A percentile compares a stretch with the other conserved stretches of the same genome.
Evolutionary conservation across 306 rosid genomes (phyloP).

Genomic region (Sophora flavescens): DNA sequence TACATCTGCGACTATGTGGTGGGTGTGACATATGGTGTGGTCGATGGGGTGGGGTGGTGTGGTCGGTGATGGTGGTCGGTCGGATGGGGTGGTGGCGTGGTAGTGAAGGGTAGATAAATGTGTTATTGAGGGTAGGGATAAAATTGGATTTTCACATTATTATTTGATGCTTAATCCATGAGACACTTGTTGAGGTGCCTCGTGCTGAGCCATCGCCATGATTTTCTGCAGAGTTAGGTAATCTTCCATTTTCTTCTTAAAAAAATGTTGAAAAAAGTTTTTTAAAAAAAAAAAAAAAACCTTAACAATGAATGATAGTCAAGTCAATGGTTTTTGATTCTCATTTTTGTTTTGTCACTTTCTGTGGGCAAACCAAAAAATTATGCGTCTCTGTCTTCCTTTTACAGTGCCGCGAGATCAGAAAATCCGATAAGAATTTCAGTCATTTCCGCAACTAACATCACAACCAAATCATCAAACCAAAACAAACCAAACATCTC

Average conservation of each 20-base stretch:
- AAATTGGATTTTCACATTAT: too few relatives aligned
- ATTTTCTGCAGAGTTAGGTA: not conserved
- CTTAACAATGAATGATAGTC: not conserved
- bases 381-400: not conserved
- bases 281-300: too few relatives aligned
- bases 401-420: not conserved
- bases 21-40: too few relatives aligned
- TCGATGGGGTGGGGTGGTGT: too few relatives aligned
- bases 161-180: too few relatives aligned
- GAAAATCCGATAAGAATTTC: not conserved
- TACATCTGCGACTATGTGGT: too few relatives aligned
- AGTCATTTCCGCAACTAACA: not conserved
- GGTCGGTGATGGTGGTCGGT: too few relatives aligned
- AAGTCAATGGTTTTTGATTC: conserved; percentile 37
- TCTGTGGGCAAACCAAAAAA: conserved; percentile 18
- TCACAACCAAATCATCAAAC: conserved; percentile 5
- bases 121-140: too few relatives aligned
- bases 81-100: too few relatives aligned
- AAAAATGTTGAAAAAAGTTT: not conserved
- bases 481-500: not conserved
- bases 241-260: not conserved
- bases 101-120: too few relatives aligned
- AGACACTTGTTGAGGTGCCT: too few relatives aligned
- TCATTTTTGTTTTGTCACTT: not conserved
- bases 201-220: too few relatives aligned